Evolutionary conservation across 148 eudicot species (phyloP).

Genomic region (Diospyros kaki): DNA sequence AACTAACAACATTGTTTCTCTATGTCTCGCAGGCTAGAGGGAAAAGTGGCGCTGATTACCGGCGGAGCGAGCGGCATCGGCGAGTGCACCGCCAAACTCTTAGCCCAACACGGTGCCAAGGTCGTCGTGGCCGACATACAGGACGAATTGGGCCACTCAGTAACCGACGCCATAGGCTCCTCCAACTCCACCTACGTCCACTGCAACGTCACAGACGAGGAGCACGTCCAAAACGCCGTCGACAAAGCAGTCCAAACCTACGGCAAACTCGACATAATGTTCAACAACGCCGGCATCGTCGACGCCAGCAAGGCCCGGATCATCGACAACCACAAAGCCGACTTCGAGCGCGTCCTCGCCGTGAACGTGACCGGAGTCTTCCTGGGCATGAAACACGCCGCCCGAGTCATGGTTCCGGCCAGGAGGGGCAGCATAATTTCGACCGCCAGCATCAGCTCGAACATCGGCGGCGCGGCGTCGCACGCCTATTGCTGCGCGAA

Average conservation of each 20-base stretch:
- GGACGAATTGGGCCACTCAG: conserved; percentile 29
- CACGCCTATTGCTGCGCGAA: conserved; percentile 35
- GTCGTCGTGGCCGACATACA: conserved; percentile 41
- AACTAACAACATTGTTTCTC: neutral
- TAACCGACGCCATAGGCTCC: conserved; percentile 20
- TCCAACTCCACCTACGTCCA: conserved; percentile 26
- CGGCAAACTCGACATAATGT: conserved; percentile 49
- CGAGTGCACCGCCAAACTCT: conserved; percentile 33
- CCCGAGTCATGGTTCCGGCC: conserved; percentile 53
- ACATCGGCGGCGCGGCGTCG: conserved; percentile 23
- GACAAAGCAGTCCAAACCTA: conserved; percentile 28
- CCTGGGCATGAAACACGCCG: conserved; percentile 64
- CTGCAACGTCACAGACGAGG: conserved; percentile 44
- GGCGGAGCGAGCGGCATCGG: conserved; percentile 51
- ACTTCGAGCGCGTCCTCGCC: conserved; percentile 34
- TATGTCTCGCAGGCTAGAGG: conserved; percentile 29
- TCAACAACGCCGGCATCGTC: conserved; percentile 47
- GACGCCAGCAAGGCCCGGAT: conserved; percentile 24
- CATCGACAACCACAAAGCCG: conserved; percentile 16
- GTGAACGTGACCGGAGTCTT: conserved; percentile 42
- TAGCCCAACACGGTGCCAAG: conserved; percentile 41
- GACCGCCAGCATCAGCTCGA: conserved; percentile 32
- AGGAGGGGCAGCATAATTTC: conserved; percentile 42
- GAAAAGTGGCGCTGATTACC: conserved; percentile 41
- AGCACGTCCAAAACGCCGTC: conserved; percentile 27